phyloP scores from a whole-genome alignment of 257 asterid species.

The Thymus mandschuricus region DNA sequence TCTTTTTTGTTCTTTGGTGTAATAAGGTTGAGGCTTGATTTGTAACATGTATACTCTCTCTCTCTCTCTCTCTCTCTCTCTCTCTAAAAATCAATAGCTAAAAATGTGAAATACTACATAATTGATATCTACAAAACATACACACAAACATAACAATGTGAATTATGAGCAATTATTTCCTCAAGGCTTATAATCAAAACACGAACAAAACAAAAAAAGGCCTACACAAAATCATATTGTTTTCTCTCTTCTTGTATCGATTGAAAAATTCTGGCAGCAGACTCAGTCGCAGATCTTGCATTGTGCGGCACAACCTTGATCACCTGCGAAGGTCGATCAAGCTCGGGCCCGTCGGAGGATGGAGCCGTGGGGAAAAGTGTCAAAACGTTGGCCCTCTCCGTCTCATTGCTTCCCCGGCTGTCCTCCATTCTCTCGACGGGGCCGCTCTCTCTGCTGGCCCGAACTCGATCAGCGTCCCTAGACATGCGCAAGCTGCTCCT shows the following conservation, averaged over 20 bases:
- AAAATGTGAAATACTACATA: constrained; percentile 5
- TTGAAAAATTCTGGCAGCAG: constrained; percentile 79
- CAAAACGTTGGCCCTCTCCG: constrained; percentile 46
- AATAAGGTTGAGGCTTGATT: too few relatives aligned
- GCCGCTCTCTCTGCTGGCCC: constrained; percentile 60
- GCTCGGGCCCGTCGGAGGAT: constrained; percentile 24
- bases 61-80: too few relatives aligned
- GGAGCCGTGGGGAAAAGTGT: constrained; percentile 65
- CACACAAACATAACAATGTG: constrained; percentile 9
- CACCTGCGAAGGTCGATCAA: constrained; percentile 43
- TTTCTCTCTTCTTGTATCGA: constrained; percentile 80
- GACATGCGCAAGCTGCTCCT: constrained; percentile 24
- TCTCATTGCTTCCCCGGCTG: constrained; percentile 26
- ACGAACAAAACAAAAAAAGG: neutral
- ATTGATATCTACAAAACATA: constrained; percentile 26
- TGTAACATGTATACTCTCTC: too few relatives aligned
- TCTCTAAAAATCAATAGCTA: too few relatives aligned
- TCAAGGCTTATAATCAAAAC: neutral
- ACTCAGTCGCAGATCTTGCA: constrained; percentile 69
- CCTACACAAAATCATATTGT: constrained; percentile 42
- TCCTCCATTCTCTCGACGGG: constrained; percentile 42
- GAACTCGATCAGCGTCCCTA: constrained; percentile 47
- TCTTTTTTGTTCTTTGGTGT: neutral
- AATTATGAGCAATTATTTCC: neutral
- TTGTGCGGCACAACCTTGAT: constrained; percentile 80